Conservation (phyloP, 805 yeast species). For the Pichia cabralensis region DNA sequence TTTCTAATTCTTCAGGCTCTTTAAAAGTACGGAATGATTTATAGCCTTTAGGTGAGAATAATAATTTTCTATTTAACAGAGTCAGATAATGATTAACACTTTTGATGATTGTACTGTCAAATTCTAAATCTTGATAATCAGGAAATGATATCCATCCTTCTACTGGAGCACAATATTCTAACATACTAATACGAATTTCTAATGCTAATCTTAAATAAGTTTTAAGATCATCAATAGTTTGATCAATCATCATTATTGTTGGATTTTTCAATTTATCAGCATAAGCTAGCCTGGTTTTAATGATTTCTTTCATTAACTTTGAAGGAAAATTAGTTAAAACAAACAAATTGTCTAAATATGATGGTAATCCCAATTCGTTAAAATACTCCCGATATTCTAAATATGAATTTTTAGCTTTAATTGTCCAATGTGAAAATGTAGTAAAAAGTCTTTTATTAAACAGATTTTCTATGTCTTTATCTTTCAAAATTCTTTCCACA, state of each 20-base stretch:
- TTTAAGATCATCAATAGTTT: slow-evolving; percentile 78
- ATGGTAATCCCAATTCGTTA: slow-evolving; percentile 62
- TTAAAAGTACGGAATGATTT: slow-evolving; percentile 71
- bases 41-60: slow-evolving; percentile 51
- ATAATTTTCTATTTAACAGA: slow-evolving; percentile 62
- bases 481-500: slow-evolving; percentile 77
- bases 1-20: slow-evolving; percentile 84
- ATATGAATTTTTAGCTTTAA: slow-evolving; percentile 67
- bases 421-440: slow-evolving; percentile 71
- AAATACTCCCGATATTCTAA: slow-evolving; percentile 51
- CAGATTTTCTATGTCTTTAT: slow-evolving; percentile 61
- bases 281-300: slow-evolving; percentile 61
- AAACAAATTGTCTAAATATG: slow-evolving; percentile 55
- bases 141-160: slow-evolving; percentile 61
- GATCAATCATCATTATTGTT: slow-evolving; percentile 93
- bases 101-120: slow-evolving; percentile 58
- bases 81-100: slow-evolving; percentile 66
- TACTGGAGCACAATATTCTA: slow-evolving; percentile 47
- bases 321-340: slow-evolving; percentile 68
- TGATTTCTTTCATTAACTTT: slow-evolving; percentile 67
- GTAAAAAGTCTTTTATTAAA: slow-evolving; percentile 60
- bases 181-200: slow-evolving; percentile 58
- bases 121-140: slow-evolving; percentile 47
- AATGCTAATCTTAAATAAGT: slow-evolving; percentile 67
- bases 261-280: slow-evolving; percentile 76